These are phyloP conservation scores for Lachnellula cervina DNA, from an alignment of 2,329 filamentous ascomycete species.

Conservation along the genomic window DNA sequence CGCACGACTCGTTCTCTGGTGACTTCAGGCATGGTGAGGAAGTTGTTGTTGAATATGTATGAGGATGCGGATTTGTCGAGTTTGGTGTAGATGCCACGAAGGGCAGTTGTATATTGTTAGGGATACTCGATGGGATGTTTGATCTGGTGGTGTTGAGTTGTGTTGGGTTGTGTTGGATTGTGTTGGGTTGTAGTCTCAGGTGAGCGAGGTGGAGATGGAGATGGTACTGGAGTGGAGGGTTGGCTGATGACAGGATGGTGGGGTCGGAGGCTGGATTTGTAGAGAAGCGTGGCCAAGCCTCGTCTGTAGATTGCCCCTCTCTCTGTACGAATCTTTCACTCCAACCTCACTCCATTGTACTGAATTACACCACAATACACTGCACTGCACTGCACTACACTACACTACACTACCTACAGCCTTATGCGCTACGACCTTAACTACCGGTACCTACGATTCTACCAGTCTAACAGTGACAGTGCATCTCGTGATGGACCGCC, in stretches of 20 bases:
- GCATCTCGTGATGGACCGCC: background rate
- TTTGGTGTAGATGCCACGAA: background rate
- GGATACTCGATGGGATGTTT: background rate
- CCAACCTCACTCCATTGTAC: too few species aligned
- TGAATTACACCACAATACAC: too few species aligned
- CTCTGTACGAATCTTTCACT: too few species aligned
- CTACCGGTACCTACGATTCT: too few species aligned
- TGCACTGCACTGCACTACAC: background rate
- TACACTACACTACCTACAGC: background rate
- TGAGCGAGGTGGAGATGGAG: background rate
- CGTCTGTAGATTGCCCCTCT: background rate
- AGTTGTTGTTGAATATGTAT: background rate
- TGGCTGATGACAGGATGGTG: background rate
- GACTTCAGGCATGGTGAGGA: conserved; percentile 22
- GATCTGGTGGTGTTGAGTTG: background rate
- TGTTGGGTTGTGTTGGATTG: background rate
- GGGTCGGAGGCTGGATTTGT: background rate
- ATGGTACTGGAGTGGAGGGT: background rate
- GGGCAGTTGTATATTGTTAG: background rate
- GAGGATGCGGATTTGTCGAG: background rate
- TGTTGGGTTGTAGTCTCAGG: background rate
- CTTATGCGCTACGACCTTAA: background rate
- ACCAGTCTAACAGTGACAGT: background rate
- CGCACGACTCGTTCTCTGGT: conserved; percentile 19
- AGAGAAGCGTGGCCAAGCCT: background rate